Evolutionary conservation across 2,329 filamentous ascomycete species (phyloP).

Genomic region (Stromatinia cepivora): DNA sequence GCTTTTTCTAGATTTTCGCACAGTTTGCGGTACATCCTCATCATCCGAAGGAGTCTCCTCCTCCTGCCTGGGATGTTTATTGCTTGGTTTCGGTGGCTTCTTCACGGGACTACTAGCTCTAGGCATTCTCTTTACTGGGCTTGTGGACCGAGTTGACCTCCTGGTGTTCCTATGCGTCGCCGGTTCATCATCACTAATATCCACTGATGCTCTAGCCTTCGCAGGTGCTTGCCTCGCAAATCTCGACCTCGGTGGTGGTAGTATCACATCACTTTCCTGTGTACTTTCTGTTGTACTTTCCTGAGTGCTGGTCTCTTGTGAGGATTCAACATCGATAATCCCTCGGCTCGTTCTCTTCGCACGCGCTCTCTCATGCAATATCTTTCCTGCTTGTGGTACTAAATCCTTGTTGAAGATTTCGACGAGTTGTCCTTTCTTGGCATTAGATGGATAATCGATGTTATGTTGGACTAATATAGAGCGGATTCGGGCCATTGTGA

Average conservation of each 20-base stretch:
- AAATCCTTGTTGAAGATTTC: constrained; percentile 80
- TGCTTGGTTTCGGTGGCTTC: constrained; percentile 55
- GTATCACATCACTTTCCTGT: constrained; percentile 45
- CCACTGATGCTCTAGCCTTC: constrained; percentile 44
- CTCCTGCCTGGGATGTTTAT: constrained; percentile 53
- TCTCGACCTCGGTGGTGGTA: constrained; percentile 52
- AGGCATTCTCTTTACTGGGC: constrained; percentile 52
- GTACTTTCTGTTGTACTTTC: constrained; percentile 8
- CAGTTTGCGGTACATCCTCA: constrained; percentile 46
- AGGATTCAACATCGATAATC: constrained; percentile 65
- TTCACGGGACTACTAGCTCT: constrained; percentile 52
- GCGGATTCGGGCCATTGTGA: constrained; percentile 86
- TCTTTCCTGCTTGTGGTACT: constrained; percentile 72
- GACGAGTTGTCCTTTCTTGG: constrained; percentile 88
- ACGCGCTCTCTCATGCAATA: constrained; percentile 71
- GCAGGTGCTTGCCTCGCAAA: constrained; percentile 53
- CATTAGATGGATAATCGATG: constrained; percentile 79
- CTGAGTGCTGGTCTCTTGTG: constrained; percentile 47
- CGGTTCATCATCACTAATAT: constrained; percentile 23
- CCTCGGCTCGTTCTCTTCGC: constrained; percentile 86
- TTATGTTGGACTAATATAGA: constrained; percentile 90
- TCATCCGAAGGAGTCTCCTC: constrained; percentile 53
- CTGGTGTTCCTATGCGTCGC: constrained; percentile 43
- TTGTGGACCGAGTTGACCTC: constrained; percentile 55
- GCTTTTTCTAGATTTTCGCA: constrained; percentile 54